phyloP scores from a whole-genome alignment of 176 grass and related monocot species.

The Oryza glaberrima region DNA sequence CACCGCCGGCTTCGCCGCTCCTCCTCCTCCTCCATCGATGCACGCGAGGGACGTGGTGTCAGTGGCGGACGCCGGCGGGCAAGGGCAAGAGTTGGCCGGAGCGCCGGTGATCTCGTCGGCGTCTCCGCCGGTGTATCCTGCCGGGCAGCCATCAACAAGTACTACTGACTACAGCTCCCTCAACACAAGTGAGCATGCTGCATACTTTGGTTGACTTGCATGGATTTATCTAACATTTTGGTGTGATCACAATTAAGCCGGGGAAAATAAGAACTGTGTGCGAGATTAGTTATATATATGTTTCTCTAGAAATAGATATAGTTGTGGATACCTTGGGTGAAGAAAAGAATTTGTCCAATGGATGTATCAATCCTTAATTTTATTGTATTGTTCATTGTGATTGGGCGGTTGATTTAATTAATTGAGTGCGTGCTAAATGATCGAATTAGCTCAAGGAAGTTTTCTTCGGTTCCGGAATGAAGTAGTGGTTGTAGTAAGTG shows the following conservation, averaged over 20 bases:
- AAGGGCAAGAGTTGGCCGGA: neutral
- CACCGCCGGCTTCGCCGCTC: slow-evolving; percentile 5
- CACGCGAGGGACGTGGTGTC: slow-evolving; percentile 41
- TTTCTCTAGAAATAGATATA: slow-evolving; percentile 44
- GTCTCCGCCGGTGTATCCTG: slow-evolving; percentile 40
- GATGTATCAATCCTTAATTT: slow-evolving; percentile 27
- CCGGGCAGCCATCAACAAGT: slow-evolving; percentile 49
- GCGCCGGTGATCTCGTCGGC: slow-evolving; percentile 37
- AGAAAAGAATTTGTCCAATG: slow-evolving; percentile 18
- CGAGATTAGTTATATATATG: slow-evolving; percentile 38
- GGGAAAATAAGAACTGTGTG: slow-evolving; percentile 44
- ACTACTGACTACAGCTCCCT: slow-evolving; percentile 61
- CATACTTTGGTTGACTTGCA: slow-evolving; percentile 77
- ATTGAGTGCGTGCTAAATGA: neutral
- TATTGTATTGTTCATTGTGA: slow-evolving; percentile 26
- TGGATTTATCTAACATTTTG: slow-evolving; percentile 48
- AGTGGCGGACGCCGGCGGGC: slow-evolving; percentile 20
- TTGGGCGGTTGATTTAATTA: slow-evolving; percentile 38
- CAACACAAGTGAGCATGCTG: slow-evolving; percentile 65
- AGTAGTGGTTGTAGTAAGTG: neutral
- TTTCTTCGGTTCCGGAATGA: neutral
- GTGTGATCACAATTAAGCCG: slow-evolving; percentile 33
- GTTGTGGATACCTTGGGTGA: slow-evolving; percentile 35
- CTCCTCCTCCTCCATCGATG: neutral
- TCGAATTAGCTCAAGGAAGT: neutral